Evolutionary conservation across 2,329 filamentous ascomycete species (phyloP).

Genomic region (Xylaria sp.): DNA sequence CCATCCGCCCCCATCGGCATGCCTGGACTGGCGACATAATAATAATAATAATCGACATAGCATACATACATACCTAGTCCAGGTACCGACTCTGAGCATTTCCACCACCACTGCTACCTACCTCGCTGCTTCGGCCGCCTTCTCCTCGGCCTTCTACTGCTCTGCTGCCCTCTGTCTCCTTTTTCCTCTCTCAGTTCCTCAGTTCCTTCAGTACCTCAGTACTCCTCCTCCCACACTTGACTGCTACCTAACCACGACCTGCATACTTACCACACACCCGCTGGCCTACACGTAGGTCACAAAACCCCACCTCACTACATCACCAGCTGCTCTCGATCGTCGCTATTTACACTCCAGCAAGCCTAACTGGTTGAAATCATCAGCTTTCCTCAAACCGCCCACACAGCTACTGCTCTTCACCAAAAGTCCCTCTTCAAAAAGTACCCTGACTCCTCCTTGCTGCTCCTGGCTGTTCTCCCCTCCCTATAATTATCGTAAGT

Average conservation of each 20-base stretch:
- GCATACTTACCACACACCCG: conserved; percentile 13
- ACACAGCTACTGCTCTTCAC: conserved; percentile 32
- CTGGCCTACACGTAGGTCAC: conserved; percentile 27
- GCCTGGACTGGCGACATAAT: conserved; percentile 34
- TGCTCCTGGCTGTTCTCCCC: conserved; percentile 12
- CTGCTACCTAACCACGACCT: conserved; percentile 31
- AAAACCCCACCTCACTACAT: conserved; percentile 37
- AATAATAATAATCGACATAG: too few species aligned
- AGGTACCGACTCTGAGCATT: conserved; percentile 29
- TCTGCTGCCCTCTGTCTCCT: neutral
- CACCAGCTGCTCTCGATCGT: conserved; percentile 35
- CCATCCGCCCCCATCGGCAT: conserved; percentile 34
- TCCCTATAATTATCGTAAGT: conserved; percentile 20
- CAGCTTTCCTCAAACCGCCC: conserved; percentile 34
- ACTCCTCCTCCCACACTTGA: conserved; percentile 8
- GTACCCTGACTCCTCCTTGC: conserved; percentile 19
- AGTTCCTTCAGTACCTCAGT: neutral
- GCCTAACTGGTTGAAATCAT: conserved; percentile 36
- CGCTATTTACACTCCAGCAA: conserved; percentile 33
- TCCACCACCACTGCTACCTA: conserved; percentile 32
- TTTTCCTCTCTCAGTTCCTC: neutral
- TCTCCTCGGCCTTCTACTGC: conserved; percentile 13
- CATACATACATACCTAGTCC: too few species aligned
- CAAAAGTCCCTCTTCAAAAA: conserved; percentile 19
- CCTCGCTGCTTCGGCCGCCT: conserved; percentile 15